These are phyloP conservation scores for Brachypodium distachyon DNA, from an alignment of 202 grass and related monocot genomes.

Conservation along the genomic window DNA sequence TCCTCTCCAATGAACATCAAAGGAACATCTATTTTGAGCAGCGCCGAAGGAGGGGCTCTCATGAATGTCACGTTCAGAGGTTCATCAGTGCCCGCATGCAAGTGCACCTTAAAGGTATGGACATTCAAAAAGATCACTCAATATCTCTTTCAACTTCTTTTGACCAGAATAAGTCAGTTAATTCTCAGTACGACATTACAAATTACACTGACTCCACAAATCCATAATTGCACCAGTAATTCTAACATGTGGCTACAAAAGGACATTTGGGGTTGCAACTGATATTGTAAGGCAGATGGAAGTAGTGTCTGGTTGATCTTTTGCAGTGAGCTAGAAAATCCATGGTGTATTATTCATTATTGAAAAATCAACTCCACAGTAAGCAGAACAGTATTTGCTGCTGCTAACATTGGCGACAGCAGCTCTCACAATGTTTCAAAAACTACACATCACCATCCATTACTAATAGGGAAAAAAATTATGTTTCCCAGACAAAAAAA, in stretches of 20 bases:
- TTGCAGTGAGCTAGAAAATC: background rate
- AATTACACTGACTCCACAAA: background rate
- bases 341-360: background rate
- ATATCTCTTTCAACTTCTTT: background rate
- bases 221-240: background rate
- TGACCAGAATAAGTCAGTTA: no score
- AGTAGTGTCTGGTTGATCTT: background rate
- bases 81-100: conserved; percentile 72
- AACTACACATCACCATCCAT: no score
- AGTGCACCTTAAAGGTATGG: conserved; percentile 51
- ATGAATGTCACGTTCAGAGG: conserved; percentile 88
- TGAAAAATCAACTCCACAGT: background rate
- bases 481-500: no score
- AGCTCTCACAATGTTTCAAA: background rate
- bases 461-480: no score
- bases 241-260: background rate
- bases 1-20: conserved; percentile 83
- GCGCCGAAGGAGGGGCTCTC: conserved; percentile 76
- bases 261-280: background rate
- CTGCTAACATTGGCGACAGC: background rate
- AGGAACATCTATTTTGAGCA: conserved; percentile 96
- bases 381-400: background rate
- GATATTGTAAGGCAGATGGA: background rate
- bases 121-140: background rate
- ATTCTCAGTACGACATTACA: background rate